Base-by-base conservation (phyloP, 306 rosid species). In the Gastrolobium villosum region DNA sequence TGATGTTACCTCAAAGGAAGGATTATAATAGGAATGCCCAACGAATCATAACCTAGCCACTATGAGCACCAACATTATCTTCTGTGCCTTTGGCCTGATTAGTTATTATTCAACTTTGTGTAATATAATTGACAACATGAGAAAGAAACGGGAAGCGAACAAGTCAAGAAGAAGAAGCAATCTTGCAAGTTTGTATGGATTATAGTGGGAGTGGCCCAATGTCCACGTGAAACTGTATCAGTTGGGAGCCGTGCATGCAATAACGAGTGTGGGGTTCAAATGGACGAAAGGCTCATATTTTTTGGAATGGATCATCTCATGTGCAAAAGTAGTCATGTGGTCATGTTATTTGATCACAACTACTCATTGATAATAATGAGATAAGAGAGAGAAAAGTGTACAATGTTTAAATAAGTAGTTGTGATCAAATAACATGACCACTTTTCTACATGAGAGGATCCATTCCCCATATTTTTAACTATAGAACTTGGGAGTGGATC, bases 171-270 rank as follows among this genome's bases (percentile, higher is more conserved):
- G 62, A 70, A 70, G 13, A 14, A 52, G 49, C 20, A 36, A 70
- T 20, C 13, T 28, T 69, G 20, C 4, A 14, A 69, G 44, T 20
- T 26, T 39, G 39, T 40, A 52, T 39, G 26, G 5, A 72, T 34
- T 72, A 34, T 7, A 26, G 40, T 31, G 43, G n/a, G 5, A 5
- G 66, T 40, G 66, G 77, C 54, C 77, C 77, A 28, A 72, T 30
- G 43, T 28, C 2, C 77, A 72, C 43, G 77, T 72, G 77, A 56
- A 56, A 30, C 44, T 41, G 39, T 39, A 55, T 36, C 13, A 41
- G 14, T 53, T 34, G 76, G 37, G 34, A 53, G 39, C 65, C 52
- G 55, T 55, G 54, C 46, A 70, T 10, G 7, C 63, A 56, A 0
- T n/a, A 9, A 6, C 34, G 36, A 52, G 20, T 52, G 76, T 52